A percentile compares a stretch with the other conserved stretches of the same genome.
phyloP scores from a whole-genome alignment of 352 stramenopile species.

The Phytopythium boreale region DNA sequence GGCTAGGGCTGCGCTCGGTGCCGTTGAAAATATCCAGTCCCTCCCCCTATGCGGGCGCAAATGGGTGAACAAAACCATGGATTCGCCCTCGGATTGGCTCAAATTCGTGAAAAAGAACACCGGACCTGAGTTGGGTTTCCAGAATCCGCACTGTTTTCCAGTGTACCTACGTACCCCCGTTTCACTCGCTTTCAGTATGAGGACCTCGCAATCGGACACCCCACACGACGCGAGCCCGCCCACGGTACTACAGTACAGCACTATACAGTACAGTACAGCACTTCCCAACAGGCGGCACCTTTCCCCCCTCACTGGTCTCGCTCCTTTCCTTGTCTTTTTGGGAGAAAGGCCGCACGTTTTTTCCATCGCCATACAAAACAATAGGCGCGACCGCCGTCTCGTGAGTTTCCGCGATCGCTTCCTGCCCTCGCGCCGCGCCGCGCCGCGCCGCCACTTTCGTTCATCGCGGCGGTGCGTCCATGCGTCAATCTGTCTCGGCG shows the following conservation, averaged over 20 bases:
- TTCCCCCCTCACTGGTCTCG: not conserved
- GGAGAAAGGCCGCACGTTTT: not conserved
- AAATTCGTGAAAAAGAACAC: not conserved
- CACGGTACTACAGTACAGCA: not conserved
- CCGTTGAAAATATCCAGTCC: not conserved
- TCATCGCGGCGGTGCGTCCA: not conserved
- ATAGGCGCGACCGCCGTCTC: not conserved
- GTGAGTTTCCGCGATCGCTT: not conserved
- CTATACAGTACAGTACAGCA: not conserved
- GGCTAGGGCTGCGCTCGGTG: not conserved
- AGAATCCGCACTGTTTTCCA: not conserved
- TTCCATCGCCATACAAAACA: not conserved
- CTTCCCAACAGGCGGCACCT: not conserved
- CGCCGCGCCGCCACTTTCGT: not conserved
- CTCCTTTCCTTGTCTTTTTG: not conserved
- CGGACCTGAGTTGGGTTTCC: not conserved
- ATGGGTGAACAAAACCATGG: not conserved
- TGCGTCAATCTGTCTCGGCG: not conserved
- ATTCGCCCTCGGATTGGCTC: not conserved
- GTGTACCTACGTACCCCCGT: not conserved
- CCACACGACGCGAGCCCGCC: not conserved
- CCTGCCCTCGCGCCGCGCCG: not conserved
- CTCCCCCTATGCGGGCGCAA: not conserved
- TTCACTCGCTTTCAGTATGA: not conserved
- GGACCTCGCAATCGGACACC: not conserved